Base-by-base conservation (phyloP, 202 grass and related monocot species). In the Musa balbisiana region DNA sequence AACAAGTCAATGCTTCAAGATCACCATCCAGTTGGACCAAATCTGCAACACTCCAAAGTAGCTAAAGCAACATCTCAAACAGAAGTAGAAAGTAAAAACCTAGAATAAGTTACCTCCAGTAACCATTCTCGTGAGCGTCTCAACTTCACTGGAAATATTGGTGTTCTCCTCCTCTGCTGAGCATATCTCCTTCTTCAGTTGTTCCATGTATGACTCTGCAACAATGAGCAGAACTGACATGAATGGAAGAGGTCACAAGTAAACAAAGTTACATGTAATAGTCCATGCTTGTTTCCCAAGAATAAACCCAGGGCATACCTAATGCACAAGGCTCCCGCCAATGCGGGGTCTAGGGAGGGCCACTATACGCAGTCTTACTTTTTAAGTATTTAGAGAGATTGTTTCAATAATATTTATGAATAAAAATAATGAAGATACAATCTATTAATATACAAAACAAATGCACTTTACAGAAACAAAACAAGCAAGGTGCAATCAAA, bases 1-100 rank as follows among this genome's bases (percentile, higher is more conserved):
- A 87, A 81, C 27, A 86, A 71, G 81, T 81, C 52, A 87, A 74
- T 71, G 79, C 69, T 78, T 89, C 85, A 93, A 89, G 51, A 49
- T 77, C 83, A 54, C 58, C 85, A 85, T 93, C 83, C 79, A 98
- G 26, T 53, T 73, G 85, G 78, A 79, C 79, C 33, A 43, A 69
- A 83, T 86, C 94, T 93, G 75, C 52, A 22, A 87, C 77, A n/a
- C 14, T 19, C 9, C 51, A 78, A 43, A 55, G 26, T 69, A 12
- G 58, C 63, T 55, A 70, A 70, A 81, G 15, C 49, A 90, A 72
- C 16, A 80, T 55, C 23, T 72, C 13, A 52, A 49, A 43, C 49
- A 33, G 33, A 72, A 79, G 3, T 43, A 68, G 43, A 29, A 63
- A 27, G 17, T 29, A 11, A 49, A 33, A 70, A 76, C 21, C 58